Evolutionary conservation across 768 basidiomycete species (phyloP), one percentile per base, ranked within the genome.

Genomic region (Termitomyces sp.): DNA sequence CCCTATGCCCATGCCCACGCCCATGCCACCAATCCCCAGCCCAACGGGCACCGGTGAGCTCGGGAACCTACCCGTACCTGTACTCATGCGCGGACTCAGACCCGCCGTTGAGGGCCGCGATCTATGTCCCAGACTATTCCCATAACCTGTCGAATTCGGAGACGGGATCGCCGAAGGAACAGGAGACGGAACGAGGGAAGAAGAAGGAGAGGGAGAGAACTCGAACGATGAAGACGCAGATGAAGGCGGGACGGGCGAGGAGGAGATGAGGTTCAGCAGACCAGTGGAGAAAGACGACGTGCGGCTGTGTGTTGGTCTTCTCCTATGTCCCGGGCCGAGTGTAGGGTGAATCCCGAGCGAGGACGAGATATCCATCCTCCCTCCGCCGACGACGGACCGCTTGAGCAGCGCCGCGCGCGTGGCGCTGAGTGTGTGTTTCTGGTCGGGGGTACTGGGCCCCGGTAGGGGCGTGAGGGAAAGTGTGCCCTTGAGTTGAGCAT

Each of bases 281-380:
- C 84, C 82, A 1, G n/a, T n/a, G n/a, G 83, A 79, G 18, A 85
- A 72, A 0, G 81, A 85, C 0, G 80, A 68, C 0, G 85, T 79
- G 3, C 86, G 79, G 3, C 72, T 71, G 44, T 85, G 84, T 12
- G 75, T 71, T 5, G 68, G 74, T 58, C 68, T 47, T 39, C 68
- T 62, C 47, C 68, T 63, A 50, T 63, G 69, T 26, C 26, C 47
- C 2, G 46, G n/a, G 1, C 37, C 47, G 3, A 22, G 3, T 10
- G 8, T 44, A 62, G 12, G 68, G 66, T 5, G 68, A 63, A 33
- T 69, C 64, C 37, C n/a, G n/a, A 78, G 67, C 1, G 79, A 79
- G 0, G 81, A 78, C 6, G 84, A 79, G 45, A 91, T 89, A 63
- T 91, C 87, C 89, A 92, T 91, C 63, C 88, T 84, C 6, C 91